Conservation (phyloP, 225 moss, liverwort and hornwort species). For the Marchantia paleacea region DNA sequence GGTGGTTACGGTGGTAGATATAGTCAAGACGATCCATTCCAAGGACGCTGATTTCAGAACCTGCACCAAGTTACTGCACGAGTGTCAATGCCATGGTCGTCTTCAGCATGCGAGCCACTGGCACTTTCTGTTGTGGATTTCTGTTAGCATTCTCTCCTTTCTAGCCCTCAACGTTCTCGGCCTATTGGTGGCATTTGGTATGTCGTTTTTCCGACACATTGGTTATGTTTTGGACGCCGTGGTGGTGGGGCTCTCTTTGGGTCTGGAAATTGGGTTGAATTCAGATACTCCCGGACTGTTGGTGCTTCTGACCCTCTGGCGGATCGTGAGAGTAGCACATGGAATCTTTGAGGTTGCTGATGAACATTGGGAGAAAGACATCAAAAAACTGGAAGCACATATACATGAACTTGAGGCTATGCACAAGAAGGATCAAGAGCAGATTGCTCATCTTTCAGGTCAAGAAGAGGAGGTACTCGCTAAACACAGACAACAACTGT, state of each 20-base stretch:
- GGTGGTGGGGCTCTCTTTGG: conserved; percentile 52
- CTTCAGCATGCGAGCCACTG: conserved; percentile 16
- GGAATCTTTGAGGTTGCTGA: conserved; percentile 72
- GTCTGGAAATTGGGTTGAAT: conserved; percentile 52
- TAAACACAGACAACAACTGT: too few relatives aligned
- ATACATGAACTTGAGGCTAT: conserved; percentile 46
- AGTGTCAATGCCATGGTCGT: background rate
- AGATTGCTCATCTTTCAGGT: background rate
- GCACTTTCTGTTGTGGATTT: conserved; percentile 61
- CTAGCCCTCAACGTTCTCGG: conserved; percentile 46
- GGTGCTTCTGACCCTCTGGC: conserved; percentile 61
- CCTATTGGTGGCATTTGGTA: conserved; percentile 53
- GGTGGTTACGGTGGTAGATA: background rate
- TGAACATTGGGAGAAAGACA: conserved; percentile 66
- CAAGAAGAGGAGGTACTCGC: too few relatives aligned
- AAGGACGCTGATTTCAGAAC: background rate
- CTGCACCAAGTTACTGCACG: background rate
- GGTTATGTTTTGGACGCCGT: conserved; percentile 57
- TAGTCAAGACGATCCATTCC: background rate
- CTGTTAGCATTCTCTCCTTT: conserved; percentile 53
- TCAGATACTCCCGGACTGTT: conserved; percentile 65
- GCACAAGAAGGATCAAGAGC: conserved; percentile 44
- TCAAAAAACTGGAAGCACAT: conserved; percentile 50
- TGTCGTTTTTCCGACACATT: conserved; percentile 43
- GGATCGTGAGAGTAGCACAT: conserved; percentile 67